Base-by-base conservation (phyloP, 106 monocot genomes). In the Allium sativum region DNA sequence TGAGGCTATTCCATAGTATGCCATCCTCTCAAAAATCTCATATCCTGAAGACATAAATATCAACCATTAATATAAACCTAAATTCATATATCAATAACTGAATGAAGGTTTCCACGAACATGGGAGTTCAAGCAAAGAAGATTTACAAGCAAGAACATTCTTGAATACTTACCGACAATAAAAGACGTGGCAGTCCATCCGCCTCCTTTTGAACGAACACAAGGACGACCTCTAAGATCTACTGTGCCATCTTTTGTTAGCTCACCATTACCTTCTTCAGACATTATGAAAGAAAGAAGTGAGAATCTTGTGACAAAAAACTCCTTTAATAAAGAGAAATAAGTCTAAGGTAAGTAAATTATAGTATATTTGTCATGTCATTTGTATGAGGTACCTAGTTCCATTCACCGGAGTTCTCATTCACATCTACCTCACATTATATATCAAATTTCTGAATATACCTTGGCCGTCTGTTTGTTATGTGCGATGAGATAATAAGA, bases 11-110 rank as follows among this genome's bases (percentile, higher is more conserved):
- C 76, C 79, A 68, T 73, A 77, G 53, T 64, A 84, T 11, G 84
- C 84, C 74, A 84, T 73, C 40, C 84, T 79, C 66, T 80, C 84
- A 60, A 80, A 80, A 18, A 71, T 70, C 22, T 77, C 84, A 41
- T 77, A 80, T 46, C 61, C 84, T 84, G 63, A 43, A 72, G 20
- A 63, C 0, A 11, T 50, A 3, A 50, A 50, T 12, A 50, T 15
- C 15, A 50, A 50, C n/a, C n/a, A n/a, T n/a, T n/a, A n/a, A n/a
- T n/a, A n/a, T n/a, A n/a, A n/a, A n/a, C 48, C 6, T 15, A 50
- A 15, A 50, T 31, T 31, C 31, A 50, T 50, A 12, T 50, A 12
- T 50, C n/a, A n/a, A 50, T 50, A 15, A 0, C 48, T 50, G 2
- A 50, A 1, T 15, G 48, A 11, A 50, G 15, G 31, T 31, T 31